These are phyloP conservation scores for Candida sojae DNA, from an alignment of 1,139 yeast genomes.

Conservation along the genomic window DNA sequence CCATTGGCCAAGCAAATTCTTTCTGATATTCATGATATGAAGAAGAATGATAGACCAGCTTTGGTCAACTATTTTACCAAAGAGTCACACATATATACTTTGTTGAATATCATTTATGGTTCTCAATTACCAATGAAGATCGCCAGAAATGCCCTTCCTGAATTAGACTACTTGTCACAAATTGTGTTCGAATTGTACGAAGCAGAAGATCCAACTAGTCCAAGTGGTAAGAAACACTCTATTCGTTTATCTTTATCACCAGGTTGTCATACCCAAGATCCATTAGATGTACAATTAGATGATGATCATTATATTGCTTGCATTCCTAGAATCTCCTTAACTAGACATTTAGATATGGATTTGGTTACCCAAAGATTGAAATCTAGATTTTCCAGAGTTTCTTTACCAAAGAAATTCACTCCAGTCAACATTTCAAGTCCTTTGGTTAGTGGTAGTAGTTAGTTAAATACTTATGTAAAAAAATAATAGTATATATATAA, in stretches of 20 bases:
- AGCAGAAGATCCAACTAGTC: constrained; percentile 58
- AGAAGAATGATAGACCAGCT: constrained; percentile 65
- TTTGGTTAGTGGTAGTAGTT: constrained; percentile 27
- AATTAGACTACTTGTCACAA: constrained; percentile 92
- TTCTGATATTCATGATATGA: constrained; percentile 77
- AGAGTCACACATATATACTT: constrained; percentile 94
- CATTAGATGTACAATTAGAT: constrained; percentile 93
- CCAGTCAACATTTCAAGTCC: constrained; percentile 88
- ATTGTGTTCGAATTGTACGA: constrained; percentile 93
- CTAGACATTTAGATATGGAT: constrained; percentile 92
- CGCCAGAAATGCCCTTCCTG: constrained; percentile 93
- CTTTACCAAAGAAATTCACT: constrained; percentile 86
- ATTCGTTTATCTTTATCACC: constrained; percentile 89
- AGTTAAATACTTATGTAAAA: neutral
- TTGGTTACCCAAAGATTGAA: constrained; percentile 81
- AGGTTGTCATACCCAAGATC: constrained; percentile 98
- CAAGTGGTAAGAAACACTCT: constrained; percentile 77
- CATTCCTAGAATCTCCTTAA: constrained; percentile 84
- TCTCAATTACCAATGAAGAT: constrained; percentile 94
- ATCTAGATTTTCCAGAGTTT: constrained; percentile 82
- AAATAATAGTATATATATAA: neutral
- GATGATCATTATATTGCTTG: constrained; percentile 96
- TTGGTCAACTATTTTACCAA: constrained; percentile 92
- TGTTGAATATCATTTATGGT: constrained; percentile 87
- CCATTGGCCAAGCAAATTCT: constrained; percentile 91